A percentile compares a stretch with the other conserved stretches of the same genome.
Conservation (phyloP, 177 flowering plant genomes). For the Telopea speciosissima region DNA sequence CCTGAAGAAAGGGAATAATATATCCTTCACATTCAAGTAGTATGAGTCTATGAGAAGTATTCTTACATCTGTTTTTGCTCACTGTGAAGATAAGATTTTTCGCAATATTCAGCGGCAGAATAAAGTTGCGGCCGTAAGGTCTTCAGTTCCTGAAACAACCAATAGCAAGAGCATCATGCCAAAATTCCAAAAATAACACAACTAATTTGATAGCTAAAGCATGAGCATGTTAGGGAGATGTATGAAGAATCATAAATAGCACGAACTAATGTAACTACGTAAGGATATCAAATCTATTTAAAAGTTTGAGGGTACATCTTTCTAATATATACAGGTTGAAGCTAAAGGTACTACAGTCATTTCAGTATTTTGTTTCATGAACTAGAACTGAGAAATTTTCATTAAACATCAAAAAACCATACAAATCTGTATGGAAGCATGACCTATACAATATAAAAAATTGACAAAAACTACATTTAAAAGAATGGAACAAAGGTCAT, state of each 20-base stretch:
- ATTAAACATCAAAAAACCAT: too few relatives aligned
- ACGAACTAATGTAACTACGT: background rate
- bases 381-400: too few relatives aligned
- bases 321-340: too few relatives aligned
- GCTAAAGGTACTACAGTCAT: background rate
- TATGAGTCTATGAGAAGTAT: background rate
- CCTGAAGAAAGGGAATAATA: background rate
- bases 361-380: too few relatives aligned
- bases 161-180: slow-evolving; percentile 1
- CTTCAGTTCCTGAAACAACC: slow-evolving; percentile 72
- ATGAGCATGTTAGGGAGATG: background rate
- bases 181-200: background rate
- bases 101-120: slow-evolving; percentile 97
- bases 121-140: slow-evolving; percentile 95
- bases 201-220: background rate
- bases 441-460: too few relatives aligned
- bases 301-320: background rate
- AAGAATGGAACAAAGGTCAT: too few relatives aligned
- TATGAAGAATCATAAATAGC: background rate
- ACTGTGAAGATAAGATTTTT: slow-evolving; percentile 74
- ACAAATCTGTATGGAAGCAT: too few relatives aligned
- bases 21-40: background rate
- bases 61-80: slow-evolving; percentile 73
- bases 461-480: too few relatives aligned
- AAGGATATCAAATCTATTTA: too few relatives aligned